Base-by-base conservation (phyloP, 257 asterid genomes). In the Ilex aquifolium region DNA sequence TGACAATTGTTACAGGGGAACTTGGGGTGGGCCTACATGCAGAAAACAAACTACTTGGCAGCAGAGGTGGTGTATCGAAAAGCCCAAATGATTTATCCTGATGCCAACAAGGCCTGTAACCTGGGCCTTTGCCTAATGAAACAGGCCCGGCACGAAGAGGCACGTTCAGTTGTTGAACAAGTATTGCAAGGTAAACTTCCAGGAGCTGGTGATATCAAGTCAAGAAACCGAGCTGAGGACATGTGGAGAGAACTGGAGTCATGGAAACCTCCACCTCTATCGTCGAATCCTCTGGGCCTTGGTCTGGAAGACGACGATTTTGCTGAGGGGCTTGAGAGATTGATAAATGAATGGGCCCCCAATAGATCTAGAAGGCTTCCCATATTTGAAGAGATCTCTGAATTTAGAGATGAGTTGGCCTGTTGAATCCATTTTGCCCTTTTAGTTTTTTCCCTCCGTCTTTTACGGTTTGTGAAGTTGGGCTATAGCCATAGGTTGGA, bases 281-380 rank as follows among this genome's bases (percentile, higher is more conserved):
- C 10, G 14, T 10, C 13, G 10, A 46, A 46, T 46, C 15, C 10
- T 46, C 15, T 1, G n/a, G 52, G 10, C n/a, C 15, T 46, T 6
- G n/a, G 52, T 4, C 57, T 53, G 15, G 57, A 53, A 21, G 57
- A 53, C 15, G 30, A 53, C 3, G 30, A 53, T 53, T 53, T 53
- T 53, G 57, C 15, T n/a, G 57, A 53, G 5, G 57, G 30, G 30
- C 57, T 53, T n/a, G 57, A 53, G 30, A 53, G 31, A n/a, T 53
- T 53, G 31, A 21, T 53, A 10, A 53, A n/a, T 10, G 57, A 53
- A 53, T 53, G 57, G 57, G 30, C 57, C 57, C 57, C 27, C 27
- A 53, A 21, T 53, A 53, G 57, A 53, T 53, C 57, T 5, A 53
- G 30, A 53, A 53, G 57, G 57, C 57, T 53, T 53, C 57, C 57